Base-by-base conservation (phyloP, 495 filamentous ascomycete species). In the Hyaloscypha variabilis region DNA sequence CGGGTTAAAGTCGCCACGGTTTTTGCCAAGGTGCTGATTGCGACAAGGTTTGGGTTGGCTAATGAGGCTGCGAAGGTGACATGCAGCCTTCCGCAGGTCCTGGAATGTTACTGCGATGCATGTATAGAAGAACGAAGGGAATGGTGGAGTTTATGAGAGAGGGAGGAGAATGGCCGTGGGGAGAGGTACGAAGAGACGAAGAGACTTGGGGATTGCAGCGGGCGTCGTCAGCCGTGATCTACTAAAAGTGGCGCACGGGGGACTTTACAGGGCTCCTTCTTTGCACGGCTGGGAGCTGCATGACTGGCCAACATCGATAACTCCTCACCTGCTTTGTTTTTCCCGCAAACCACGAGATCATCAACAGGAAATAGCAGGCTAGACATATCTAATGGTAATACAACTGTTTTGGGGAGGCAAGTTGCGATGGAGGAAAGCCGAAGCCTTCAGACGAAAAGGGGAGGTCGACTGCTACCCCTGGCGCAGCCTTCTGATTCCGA, bases 51-150 rank as follows among this genome's bases (percentile, higher is more conserved):
- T 17, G 17, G 19, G 51, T 29, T 29, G 54, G 54, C 54, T 29
- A 58, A 58, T 58, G 29, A 58, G 54, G 54, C 19, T 58, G 54
- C 54, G 29, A 21, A 13, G n/a, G 54, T 58, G 54, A 34, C 54
- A 58, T 58, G n/a, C 54, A 34, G 54, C 29, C 54, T 58, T 21
- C 11, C 10, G 54, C 17, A 19, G 39, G 4, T 17, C 39, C 39
- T 46, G 39, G 6, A 17, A 17, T 46, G 39, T 46, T 3, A 17
- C 10, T 46, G 39, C 8, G 10, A 4, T 19, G 39, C 39, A 46
- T 46, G 11, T 19, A 46, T 46, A 46, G 39, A 46, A 17, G 11
- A 46, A 46, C 26, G 51, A 29, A 25, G 51, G 51, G 19, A 14
- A 54, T 2, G 51, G 26, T 24, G 51, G 3, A 6, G 11, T 25